phyloP scores from a whole-genome alignment of 371 early-diverging fungal species.

The Paraphysoderma sedebokerense region DNA sequence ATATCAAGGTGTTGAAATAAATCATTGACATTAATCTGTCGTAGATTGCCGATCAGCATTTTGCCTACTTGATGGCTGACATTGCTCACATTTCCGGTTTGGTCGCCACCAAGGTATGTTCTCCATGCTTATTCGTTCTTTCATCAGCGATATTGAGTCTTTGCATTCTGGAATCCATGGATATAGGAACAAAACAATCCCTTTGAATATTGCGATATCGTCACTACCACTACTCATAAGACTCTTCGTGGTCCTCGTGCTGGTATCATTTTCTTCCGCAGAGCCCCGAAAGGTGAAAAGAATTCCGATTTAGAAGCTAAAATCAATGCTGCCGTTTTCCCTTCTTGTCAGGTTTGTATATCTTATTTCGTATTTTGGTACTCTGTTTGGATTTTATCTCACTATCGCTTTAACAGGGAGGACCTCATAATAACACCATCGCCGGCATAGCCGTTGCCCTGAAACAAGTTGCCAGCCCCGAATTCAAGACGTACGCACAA shows the following conservation, averaged over 20 bases:
- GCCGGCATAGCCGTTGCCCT: conserved; percentile 95
- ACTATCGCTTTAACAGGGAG: conserved; percentile 67
- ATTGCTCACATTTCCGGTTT: conserved; percentile 97
- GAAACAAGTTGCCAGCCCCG: conserved; percentile 81
- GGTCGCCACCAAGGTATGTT: conserved; percentile 81
- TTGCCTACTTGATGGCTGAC: conserved; percentile 92
- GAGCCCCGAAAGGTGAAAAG: conserved; percentile 46
- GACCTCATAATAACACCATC: conserved; percentile 99
- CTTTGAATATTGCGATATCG: conserved; percentile 95
- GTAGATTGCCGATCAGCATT: conserved; percentile 74
- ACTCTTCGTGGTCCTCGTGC: conserved; percentile 97
- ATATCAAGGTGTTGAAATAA: not conserved
- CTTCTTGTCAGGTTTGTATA: conserved; percentile 27
- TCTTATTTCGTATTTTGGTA: not conserved
- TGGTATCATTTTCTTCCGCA: conserved; percentile 96
- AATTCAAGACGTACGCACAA: conserved; percentile 83
- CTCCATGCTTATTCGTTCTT: no score
- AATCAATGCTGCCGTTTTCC: conserved; percentile 98
- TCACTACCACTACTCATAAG: conserved; percentile 99
- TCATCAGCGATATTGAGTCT: no score
- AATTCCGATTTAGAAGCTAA: conserved; percentile 62
- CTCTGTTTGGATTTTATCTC: not conserved
- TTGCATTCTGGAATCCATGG: no score
- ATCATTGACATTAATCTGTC: not conserved
- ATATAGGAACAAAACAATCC: conserved; percentile 74